phyloP scores from a whole-genome alignment of 352 stramenopile genomes.

The Bremia lactucae region DNA sequence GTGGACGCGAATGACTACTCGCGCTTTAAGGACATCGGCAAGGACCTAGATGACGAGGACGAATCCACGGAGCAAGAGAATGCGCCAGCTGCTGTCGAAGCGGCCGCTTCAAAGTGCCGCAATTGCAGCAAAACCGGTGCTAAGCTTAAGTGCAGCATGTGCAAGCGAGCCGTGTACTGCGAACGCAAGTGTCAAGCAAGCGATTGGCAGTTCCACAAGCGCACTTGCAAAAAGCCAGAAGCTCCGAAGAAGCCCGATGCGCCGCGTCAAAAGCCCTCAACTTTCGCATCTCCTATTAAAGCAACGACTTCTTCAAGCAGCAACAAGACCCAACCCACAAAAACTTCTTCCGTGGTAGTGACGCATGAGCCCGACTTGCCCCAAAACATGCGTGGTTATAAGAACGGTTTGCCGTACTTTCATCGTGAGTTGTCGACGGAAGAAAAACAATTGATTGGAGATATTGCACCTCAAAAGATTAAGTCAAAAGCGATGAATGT shows the following conservation, averaged over 20 bases:
- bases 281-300: conserved; percentile 5
- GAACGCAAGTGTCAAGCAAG: conserved; percentile 66
- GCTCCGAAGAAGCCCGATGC: conserved; percentile 35
- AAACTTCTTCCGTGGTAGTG: conserved; percentile 38
- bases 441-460: conserved; percentile 93
- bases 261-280: conserved; percentile 13
- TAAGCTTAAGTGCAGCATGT: conserved; percentile 82
- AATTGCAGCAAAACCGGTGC: conserved; percentile 70
- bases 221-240: conserved; percentile 80
- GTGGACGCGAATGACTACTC: conserved; percentile 83
- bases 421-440: conserved; percentile 94
- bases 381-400: conserved; percentile 59
- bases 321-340: conserved; percentile 10
- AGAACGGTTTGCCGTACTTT: conserved; percentile 90
- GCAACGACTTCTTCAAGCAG: background rate
- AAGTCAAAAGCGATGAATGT: conserved; percentile 29
- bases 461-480: conserved; percentile 86
- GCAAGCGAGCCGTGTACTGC: conserved; percentile 81
- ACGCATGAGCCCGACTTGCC: conserved; percentile 56
- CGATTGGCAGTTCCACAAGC: conserved; percentile 83
- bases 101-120: conserved; percentile 31
- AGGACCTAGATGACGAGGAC: conserved; percentile 29
- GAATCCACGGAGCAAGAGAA: conserved; percentile 5
- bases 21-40: conserved; percentile 71
- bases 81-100: background rate